Evolutionary conservation across 2,329 filamentous ascomycete genomes (phyloP), one percentile per base, ranked within the genome.

Genomic region (Neonectria magnoliae): DNA sequence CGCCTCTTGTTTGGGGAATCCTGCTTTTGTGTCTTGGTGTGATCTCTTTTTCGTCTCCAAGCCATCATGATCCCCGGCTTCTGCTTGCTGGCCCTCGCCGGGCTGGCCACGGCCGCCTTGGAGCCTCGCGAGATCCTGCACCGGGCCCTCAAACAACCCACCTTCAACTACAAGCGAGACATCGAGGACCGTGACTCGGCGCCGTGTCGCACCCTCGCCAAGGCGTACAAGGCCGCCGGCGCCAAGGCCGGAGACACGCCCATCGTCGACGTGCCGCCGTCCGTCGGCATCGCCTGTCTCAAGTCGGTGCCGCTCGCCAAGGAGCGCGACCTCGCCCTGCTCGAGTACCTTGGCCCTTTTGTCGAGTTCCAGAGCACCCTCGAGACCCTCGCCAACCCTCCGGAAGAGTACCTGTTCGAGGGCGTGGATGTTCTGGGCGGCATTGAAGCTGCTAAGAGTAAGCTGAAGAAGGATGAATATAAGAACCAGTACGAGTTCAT

Each of bases 241-340:
- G 36, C 57, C 2, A 45, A 62, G 18, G 36, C 52, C n/a, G 71
- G 68, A 1, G 22, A 58, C 1, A 4, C 57, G 7, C 58, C 61
- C 13, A 38, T 64, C 10, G 59, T 74, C 1, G 57, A 57, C 29
- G 62, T 73, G 13, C 62, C 64, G 4, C 70, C 70, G 0, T 73
- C 71, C 7, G 51, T 69, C 5, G 71, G 64, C 2, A 60, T 74
- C 27, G 67, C 70, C 2, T 73, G 71, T 48, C 63, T 73, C 47
- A 73, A 74, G 45, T 73, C 70, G 10, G 65, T 73, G 22, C 71
- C 71, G 11, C 47, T 74, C 18, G 68, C 70, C 13, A 73, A 71
- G 61, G 44, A 73, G 33, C 64, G 71, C 5, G 71, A 73, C 22
- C 62, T 73, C 33, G 68, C 64, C 22, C 45, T 73, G 16, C 51